Percentiles rank a stretch among this genome's conserved stretches.
phyloP scores from a whole-genome alignment of 1,284 basidiomycete species.

The Fereydounia khargensis region DNA sequence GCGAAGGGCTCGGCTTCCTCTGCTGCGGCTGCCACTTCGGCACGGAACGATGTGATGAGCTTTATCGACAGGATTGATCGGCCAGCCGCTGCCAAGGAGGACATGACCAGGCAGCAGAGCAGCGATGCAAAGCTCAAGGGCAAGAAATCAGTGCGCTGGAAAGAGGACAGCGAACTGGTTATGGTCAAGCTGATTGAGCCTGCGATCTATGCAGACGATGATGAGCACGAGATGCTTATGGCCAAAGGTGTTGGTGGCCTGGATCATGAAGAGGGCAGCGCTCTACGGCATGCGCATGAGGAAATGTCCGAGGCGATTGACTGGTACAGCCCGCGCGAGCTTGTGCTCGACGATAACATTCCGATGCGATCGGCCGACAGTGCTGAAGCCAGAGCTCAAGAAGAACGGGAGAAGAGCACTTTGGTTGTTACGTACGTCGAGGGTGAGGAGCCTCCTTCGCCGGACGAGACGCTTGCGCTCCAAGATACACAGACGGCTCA shows the following conservation, averaged over 20 bases:
- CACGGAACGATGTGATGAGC: conserved; percentile 15
- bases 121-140: conserved; percentile 7
- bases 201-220: conserved; percentile 34
- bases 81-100: neutral
- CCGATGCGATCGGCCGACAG: conserved; percentile 13
- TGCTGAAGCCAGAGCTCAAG: conserved; percentile 6
- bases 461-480: conserved; percentile 4
- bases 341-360: neutral
- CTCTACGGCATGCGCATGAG: conserved; percentile 26
- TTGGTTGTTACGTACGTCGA: neutral
- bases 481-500: neutral
- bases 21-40: conserved; percentile 1
- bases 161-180: conserved; percentile 32
- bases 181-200: conserved; percentile 35
- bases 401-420: neutral
- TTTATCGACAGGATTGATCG: conserved; percentile 26
- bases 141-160: conserved; percentile 39
- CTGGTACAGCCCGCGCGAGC: conserved; percentile 23
- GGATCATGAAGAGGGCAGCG: conserved; percentile 37
- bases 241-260: conserved; percentile 7
- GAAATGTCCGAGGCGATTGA: conserved; percentile 42
- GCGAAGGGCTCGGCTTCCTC: neutral
- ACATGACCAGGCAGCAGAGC: neutral
- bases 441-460: conserved; percentile 2
- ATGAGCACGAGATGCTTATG: conserved; percentile 4